These are phyloP conservation scores for Sporothrix curviconia DNA, from an alignment of 2,329 filamentous ascomycete species.

Conservation along the genomic window DNA sequence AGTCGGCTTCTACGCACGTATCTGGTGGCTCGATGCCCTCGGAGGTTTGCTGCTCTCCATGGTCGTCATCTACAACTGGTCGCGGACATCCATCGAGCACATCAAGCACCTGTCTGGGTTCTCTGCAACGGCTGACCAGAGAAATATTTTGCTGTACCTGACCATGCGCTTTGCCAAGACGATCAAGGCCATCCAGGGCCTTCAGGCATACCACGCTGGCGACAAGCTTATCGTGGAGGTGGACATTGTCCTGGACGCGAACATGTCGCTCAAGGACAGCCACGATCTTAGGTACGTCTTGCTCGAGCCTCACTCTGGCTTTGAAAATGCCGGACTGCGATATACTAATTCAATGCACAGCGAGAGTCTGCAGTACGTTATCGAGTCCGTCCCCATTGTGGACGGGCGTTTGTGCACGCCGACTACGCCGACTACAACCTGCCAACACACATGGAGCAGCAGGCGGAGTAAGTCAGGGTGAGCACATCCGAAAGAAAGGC, in stretches of 20 bases:
- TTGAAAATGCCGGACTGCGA: no score
- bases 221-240: slow-evolving; percentile 79
- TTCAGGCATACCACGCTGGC: slow-evolving; percentile 78
- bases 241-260: slow-evolving; percentile 75
- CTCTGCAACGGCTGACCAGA: slow-evolving; percentile 70
- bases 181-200: slow-evolving; percentile 77
- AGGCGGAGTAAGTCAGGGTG: slow-evolving; percentile 24
- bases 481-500: no score
- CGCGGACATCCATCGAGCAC: slow-evolving; percentile 63
- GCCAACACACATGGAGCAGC: slow-evolving; percentile 51
- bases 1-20: slow-evolving; percentile 65
- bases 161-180: slow-evolving; percentile 90
- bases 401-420: slow-evolving; percentile 65
- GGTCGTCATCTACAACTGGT: slow-evolving; percentile 77
- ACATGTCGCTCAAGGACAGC: slow-evolving; percentile 67
- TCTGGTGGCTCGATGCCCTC: slow-evolving; percentile 80
- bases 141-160: slow-evolving; percentile 80
- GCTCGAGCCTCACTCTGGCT: background rate
- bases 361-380: slow-evolving; percentile 73
- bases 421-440: slow-evolving; percentile 58
- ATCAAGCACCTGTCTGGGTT: slow-evolving; percentile 76
- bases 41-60: slow-evolving; percentile 72
- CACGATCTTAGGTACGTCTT: slow-evolving; percentile 62
- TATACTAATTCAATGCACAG: slow-evolving; percentile 27
- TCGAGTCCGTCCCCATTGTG: slow-evolving; percentile 76